These are phyloP conservation scores for Beta lomatogona DNA, from an alignment of 179 eudicot genomes.

Conservation along the genomic window DNA sequence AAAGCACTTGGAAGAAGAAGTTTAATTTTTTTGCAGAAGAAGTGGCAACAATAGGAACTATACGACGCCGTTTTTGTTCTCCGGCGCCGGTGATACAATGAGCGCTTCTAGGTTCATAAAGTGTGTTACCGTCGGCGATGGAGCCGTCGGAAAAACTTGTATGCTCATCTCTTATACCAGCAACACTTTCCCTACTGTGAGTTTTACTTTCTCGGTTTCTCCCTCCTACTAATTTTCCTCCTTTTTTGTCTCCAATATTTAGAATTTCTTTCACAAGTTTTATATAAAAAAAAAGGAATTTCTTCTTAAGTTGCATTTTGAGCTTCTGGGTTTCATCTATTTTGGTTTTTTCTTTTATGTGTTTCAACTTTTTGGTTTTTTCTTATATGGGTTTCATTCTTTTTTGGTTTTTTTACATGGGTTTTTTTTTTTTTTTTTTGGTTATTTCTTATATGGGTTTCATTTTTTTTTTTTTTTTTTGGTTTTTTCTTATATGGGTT, in stretches of 20 bases:
- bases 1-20: slow-evolving; percentile 3
- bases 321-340: slow-evolving; percentile 3
- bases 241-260: not conserved
- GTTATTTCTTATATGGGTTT: not conserved
- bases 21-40: no score
- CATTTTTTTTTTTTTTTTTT: not conserved
- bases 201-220: slow-evolving; percentile 12
- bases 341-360: not conserved
- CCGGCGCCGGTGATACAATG: slow-evolving; percentile 31
- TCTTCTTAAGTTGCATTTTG: not conserved
- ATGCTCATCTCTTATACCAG: slow-evolving; percentile 55
- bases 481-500: no score
- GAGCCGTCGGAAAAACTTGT: slow-evolving; percentile 55
- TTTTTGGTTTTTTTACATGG: not conserved
- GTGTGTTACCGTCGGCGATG: slow-evolving; percentile 53
- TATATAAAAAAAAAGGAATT: no score
- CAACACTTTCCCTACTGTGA: slow-evolving; percentile 51
- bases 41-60: not conserved
- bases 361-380: not conserved
- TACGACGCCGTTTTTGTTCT: slow-evolving; percentile 8
- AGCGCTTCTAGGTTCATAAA: slow-evolving; percentile 50
- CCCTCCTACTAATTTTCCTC: slow-evolving; percentile 4
- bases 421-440: not conserved
- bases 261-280: no score
- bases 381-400: no score